Base-by-base conservation (phyloP, 139 green algal species). In the Haematococcus sp. region DNA sequence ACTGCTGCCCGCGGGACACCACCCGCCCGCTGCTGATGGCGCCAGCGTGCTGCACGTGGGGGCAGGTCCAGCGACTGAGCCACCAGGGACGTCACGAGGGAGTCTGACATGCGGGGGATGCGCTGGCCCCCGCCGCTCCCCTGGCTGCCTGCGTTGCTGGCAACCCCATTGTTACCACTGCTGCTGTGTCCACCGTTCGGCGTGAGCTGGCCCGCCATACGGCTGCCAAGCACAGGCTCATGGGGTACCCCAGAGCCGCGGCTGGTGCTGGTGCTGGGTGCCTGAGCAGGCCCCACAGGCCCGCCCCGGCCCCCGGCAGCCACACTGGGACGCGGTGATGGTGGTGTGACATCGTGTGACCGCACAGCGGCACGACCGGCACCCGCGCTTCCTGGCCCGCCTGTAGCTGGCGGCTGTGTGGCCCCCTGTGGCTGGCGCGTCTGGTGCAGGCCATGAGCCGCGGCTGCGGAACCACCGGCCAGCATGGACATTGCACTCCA, bases 11-110 rank as follows among this genome's bases (percentile, higher is more conserved):
- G 66, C 1, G 72, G 58, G 66, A 4, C 35, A 31, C 20, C 22
- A 34, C 13, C 32, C 23, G 43, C 2, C 1, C 83, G 73, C 58
- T 86, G 83, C 74, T 81, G 60, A 51, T 88, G 83, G 22, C 83
- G 77, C 83, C 83, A 88, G 25, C 68, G 74, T 15, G 83, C 83
- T 2, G 83, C 83, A 52, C 77, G 74, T 28, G 89, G 90, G 0
- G 90, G 88, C 46, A 95, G 79, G 80, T 95, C 90, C 20, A 95
- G 80, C 3, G 89, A 94, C 63, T 92, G 86, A 0, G 90, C 89
- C 17, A 87, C 90, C 40, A 95, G 69, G 0, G 86, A 89, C 31
- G 92, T 85, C 17, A 85, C 79, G 65, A 79, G 60, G 46, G 35
- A 79, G 9, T 85, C 79, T n/a, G 79, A 54, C 79, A 85, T 71